These are phyloP conservation scores for Podospora didyma DNA, from an alignment of 495 filamentous ascomycete species.

Conservation along the genomic window DNA sequence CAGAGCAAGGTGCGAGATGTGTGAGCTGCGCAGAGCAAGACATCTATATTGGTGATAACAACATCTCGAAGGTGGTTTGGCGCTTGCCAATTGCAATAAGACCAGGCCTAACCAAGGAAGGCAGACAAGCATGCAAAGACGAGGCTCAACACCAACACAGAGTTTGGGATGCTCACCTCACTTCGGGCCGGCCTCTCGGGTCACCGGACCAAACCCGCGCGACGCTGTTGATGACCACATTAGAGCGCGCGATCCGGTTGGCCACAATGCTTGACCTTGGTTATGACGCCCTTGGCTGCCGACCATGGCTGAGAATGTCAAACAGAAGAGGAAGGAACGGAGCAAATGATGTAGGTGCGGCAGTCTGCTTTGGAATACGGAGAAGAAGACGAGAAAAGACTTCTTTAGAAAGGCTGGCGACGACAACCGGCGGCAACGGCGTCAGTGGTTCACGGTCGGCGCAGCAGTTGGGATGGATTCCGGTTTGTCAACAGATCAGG, in stretches of 20 bases:
- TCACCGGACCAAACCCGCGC: not conserved
- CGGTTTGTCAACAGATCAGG: not conserved
- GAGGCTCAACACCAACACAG: not conserved
- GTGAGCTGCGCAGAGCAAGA: too few relatives aligned
- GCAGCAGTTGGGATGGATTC: not conserved
- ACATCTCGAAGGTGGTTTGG: too few relatives aligned
- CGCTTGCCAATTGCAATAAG: too few relatives aligned
- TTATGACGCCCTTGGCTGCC: not conserved
- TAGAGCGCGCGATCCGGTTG: not conserved
- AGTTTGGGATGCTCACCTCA: not conserved
- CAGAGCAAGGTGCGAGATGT: too few relatives aligned
- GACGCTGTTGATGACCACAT: not conserved
- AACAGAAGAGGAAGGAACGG: too few relatives aligned
- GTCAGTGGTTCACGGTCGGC: too few relatives aligned
- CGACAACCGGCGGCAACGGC: too few relatives aligned
- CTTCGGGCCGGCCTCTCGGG: not conserved
- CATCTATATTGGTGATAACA: too few relatives aligned
- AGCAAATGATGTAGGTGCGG: too few relatives aligned
- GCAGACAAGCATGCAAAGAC: not conserved
- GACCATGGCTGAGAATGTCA: not conserved
- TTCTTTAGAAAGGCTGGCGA: too few relatives aligned
- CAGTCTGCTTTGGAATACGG: not conserved
- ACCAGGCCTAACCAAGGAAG: too few relatives aligned
- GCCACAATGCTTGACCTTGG: not conserved
- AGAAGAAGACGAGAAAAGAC: not conserved